Evolutionary conservation across 768 basidiomycete genomes (phyloP), one percentile per base, ranked within the genome.

Genomic region (Suillus decipiens): DNA sequence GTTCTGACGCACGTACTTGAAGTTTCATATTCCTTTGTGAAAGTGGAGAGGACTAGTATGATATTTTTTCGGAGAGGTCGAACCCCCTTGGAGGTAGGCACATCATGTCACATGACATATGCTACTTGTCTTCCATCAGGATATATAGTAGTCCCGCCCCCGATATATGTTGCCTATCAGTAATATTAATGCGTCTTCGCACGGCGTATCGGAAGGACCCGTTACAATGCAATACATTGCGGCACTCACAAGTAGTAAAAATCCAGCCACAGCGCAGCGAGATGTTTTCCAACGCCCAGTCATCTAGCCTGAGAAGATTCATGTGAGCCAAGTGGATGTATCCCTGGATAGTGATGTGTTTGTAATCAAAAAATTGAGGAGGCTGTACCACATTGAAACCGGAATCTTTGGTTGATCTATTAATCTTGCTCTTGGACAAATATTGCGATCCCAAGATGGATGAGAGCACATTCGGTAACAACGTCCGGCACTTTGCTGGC

Each of bases 241-340:
- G 24, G 24, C 10, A 41, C 56, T 41, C 12, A 17, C 37, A 41
- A 41, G 24, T 19, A 17, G 24, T 5, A 53, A 53, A 53, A 53
- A 53, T 39, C 14, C 17, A 24, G 36, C 55, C 5, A 39, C 22
- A 24, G 33, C 4, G 19, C 33, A 53, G 33, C 33, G 6, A 53
- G 17, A 24, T 39, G 56, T 57, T 28, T 39, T 39, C 37, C 17
- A 39, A 56, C 36, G 24, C 24, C 39, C 28, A 41, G 15, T 5
- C 33, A 53, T n/a, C 51, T 53, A 33, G 33, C 51, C 51, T 53
- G 55, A 57, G 56, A 41, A 57, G 10, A 57, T 24, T 41, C 56
- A 28, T 41, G 39, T 57, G 28, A 31, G 56, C 56, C 39, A 34
- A 28, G 56, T 41, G 39, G 39, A 57, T 17, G 15, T 39, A 39